Percentiles rank a stretch among this genome's conserved stretches.
Conservation (phyloP, 108 stramenopile genomes). For the Chaetoceros muelleri region DNA sequence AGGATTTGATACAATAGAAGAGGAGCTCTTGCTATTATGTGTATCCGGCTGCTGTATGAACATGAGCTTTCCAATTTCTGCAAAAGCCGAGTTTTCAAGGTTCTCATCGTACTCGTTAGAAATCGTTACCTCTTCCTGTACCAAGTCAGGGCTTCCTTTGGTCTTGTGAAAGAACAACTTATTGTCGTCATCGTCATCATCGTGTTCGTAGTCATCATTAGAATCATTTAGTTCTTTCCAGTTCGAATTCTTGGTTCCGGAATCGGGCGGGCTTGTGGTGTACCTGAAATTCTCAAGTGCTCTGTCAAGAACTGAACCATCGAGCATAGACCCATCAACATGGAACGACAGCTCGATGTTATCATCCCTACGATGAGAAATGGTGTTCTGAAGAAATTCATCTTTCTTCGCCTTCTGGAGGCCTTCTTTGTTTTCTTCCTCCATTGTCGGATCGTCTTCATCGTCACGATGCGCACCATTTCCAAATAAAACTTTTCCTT, state of each 20-base stretch:
- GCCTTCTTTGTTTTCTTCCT: background rate
- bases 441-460: background rate
- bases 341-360: background rate
- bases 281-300: background rate
- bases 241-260: background rate
- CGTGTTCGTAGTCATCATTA: too few relatives aligned
- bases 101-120: too few relatives aligned
- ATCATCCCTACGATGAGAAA: background rate
- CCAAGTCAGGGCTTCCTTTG: background rate
- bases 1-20: too few relatives aligned
- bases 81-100: too few relatives aligned
- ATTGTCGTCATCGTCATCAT: background rate
- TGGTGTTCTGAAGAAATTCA: too few relatives aligned
- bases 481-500: background rate
- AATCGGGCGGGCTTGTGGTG: background rate
- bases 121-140: too few relatives aligned
- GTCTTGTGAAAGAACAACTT: background rate
- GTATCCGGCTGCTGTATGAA: too few relatives aligned
- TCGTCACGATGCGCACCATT: background rate
- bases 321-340: background rate
- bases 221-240: too few relatives aligned
- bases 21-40: too few relatives aligned
- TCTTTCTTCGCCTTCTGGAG: background rate
- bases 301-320: background rate
- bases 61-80: too few relatives aligned